phyloP scores from a whole-genome alignment of 148 eudicot species.

The Oxyria digyna region DNA sequence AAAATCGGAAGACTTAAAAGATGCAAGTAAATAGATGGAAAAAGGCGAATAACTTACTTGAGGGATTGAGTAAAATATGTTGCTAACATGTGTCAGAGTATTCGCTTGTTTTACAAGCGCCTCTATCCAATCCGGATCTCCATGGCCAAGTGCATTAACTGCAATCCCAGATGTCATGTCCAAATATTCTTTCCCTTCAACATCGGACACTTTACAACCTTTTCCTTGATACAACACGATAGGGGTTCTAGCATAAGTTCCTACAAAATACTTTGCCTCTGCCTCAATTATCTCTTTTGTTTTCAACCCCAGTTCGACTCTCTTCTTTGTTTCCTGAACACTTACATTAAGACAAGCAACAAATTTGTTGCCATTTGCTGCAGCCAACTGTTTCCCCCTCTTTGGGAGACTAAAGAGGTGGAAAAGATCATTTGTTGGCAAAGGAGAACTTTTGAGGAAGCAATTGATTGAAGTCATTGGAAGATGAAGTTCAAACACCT shows the following conservation, averaged over 20 bases:
- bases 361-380: not conserved
- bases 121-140: conserved; percentile 66
- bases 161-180: conserved; percentile 86
- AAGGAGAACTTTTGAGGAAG: conserved; percentile 14
- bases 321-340: conserved; percentile 16
- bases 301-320: conserved; percentile 9
- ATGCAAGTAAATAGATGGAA: not conserved
- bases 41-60: conserved; percentile 26
- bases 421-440: conserved; percentile 17
- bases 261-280: conserved; percentile 49
- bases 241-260: conserved; percentile 62
- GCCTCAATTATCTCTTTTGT: conserved; percentile 40
- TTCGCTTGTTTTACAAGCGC: conserved; percentile 47
- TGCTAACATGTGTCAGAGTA: conserved; percentile 66
- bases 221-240: conserved; percentile 61
- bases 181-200: conserved; percentile 73
- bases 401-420: conserved; percentile 15
- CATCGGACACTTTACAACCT: conserved; percentile 70
- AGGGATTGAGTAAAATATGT: conserved; percentile 52
- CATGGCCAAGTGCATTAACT: conserved; percentile 84
- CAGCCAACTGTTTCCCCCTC: not conserved
- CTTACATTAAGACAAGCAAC: conserved; percentile 23
- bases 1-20: not conserved
- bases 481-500: not conserved
- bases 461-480: conserved; percentile 22